Base-by-base conservation (phyloP, 768 basidiomycete species). In the Pholiota microspora region DNA sequence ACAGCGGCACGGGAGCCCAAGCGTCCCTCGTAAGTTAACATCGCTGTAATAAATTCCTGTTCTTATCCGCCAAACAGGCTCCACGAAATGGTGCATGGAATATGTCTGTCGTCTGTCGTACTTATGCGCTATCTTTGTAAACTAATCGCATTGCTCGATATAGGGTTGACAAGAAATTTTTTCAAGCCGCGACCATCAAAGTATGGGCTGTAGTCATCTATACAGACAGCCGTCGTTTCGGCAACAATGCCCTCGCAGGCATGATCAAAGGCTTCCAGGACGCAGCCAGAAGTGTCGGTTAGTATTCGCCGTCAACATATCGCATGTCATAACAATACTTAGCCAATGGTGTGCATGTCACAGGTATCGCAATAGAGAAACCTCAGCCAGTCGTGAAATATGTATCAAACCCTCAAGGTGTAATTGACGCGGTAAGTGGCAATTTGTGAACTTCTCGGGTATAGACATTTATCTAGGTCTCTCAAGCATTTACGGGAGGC, bases 61-160 rank as follows among this genome's bases (percentile, higher is more conserved):
- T 24, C 53, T 54, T 61, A 47, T 59, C 24, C 9, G 2, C 18
- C 27, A 16, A 25, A n/a, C 57, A 88, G 85, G 66, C 58, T 35
- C 90, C 88, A 0, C 69, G 73, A 2, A 79, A 86, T 50, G 90
- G 91, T 0, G 68, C 82, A 0, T 92, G 91, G 90, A 92, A 92
- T 54, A 88, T 92, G 89, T 84, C 55, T 23, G 79, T 72, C 36
- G 53, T 16, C 12, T 59, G 50, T 29, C 23, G 34, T 8, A 25
- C 23, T 47, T 18, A 25, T 53, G n/a, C 28, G 45, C 18, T 13
- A 53, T 50, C 64, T 65, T n/a, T 28, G 5, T 25, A 27, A 73
- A 73, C 51, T 73, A 73, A 2, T 70, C 74, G 54, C 76, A 75
- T 2, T 70, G 75, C 58, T 79, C 75, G 55, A 68, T 44, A 45